Base-by-base conservation (phyloP, 2,329 filamentous ascomycete species). In the Hansfordia pulvinata region DNA sequence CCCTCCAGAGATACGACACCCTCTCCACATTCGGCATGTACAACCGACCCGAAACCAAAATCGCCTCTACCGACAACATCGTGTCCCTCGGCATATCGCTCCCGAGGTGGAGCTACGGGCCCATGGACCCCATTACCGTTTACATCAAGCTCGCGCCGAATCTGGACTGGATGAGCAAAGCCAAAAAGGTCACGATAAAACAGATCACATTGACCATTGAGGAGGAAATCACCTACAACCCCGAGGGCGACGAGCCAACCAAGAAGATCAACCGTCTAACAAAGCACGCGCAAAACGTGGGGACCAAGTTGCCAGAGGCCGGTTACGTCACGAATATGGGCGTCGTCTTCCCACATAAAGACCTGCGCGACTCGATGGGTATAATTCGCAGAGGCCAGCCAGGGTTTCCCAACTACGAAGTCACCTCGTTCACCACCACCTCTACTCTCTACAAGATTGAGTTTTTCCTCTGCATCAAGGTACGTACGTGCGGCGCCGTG, bases 21-120 rank as follows among this genome's bases (percentile, higher is more conserved):
- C 63, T 98, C 25, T 94, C 86, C 21, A 96, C 90, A 2, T 98
- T 98, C 57, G 90, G 90, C 54, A 96, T 96, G 90, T 98, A 96
- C 62, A 96, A 96, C 56, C 78, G 85, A 29, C 88, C 86, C 10
- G 88, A 94, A 52, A 80, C 79, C 32, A 83, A 84, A 30, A 79
- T 92, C 43, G 72, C 76, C 33, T 82, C 85, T 17, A 74, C 80
- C 27, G 90, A 96, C 56, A 90, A 93, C 51, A 60, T 96, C 29
- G 83, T 96, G 33, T 92, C 84, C 7, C 61, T 96, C 29, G 84
- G 82, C 23, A 93, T 94, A 39, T 93, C 85, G 34, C 62, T 98
- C 38, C 88, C 90, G 14, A 74, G 85, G 35, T 94, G 88, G 85
- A 94, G 86, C 35, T 98, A 96, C 49, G 90, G 90, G 1, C 90